A percentile compares a stretch with the other conserved stretches of the same genome.
phyloP scores from a whole-genome alignment of 2,329 filamentous ascomycete genomes.

The Cercospora citrullina region DNA sequence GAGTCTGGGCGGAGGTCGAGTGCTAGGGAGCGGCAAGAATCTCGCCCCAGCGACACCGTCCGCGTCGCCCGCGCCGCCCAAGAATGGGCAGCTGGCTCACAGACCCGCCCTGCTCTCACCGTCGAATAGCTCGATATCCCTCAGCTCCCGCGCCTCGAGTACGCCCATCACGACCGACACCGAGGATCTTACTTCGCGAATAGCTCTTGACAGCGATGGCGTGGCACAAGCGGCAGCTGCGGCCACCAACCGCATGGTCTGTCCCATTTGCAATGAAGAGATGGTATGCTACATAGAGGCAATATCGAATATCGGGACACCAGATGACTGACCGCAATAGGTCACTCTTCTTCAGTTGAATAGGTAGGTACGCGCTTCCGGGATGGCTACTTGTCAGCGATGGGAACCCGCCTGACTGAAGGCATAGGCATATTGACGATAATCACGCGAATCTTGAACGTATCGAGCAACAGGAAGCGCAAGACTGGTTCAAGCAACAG shows the following conservation, averaged over 20 bases:
- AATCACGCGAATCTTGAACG: conserved; percentile 85
- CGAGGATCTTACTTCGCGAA: conserved; percentile 78
- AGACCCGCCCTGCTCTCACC: conserved; percentile 56
- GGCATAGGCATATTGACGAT: conserved; percentile 74
- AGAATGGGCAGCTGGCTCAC: conserved; percentile 41
- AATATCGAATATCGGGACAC: not conserved
- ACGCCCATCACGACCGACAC: conserved; percentile 69
- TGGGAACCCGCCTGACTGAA: conserved; percentile 21
- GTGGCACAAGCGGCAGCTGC: conserved; percentile 57
- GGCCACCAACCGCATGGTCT: conserved; percentile 70
- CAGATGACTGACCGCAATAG: conserved; percentile 49
- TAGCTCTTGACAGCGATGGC: conserved; percentile 67
- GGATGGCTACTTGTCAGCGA: not conserved
- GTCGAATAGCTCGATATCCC: conserved; percentile 72
- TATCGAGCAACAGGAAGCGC: conserved; percentile 87
- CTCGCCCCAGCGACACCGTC: conserved; percentile 63
- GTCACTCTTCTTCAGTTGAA: conserved; percentile 92
- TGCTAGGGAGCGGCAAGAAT: conserved; percentile 82
- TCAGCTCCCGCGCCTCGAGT: conserved; percentile 72
- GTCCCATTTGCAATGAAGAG: conserved; percentile 97
- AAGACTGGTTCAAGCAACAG: conserved; percentile 95
- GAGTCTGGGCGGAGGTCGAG: conserved; percentile 81
- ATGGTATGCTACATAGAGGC: conserved; percentile 63
- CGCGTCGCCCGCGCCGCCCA: conserved; percentile 59
- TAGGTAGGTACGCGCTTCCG: conserved; percentile 50